A percentile compares a stretch with the other conserved stretches of the same genome.
Conservation (phyloP, 352 stramenopile genomes). For the Paralagenidium karlingii region DNA sequence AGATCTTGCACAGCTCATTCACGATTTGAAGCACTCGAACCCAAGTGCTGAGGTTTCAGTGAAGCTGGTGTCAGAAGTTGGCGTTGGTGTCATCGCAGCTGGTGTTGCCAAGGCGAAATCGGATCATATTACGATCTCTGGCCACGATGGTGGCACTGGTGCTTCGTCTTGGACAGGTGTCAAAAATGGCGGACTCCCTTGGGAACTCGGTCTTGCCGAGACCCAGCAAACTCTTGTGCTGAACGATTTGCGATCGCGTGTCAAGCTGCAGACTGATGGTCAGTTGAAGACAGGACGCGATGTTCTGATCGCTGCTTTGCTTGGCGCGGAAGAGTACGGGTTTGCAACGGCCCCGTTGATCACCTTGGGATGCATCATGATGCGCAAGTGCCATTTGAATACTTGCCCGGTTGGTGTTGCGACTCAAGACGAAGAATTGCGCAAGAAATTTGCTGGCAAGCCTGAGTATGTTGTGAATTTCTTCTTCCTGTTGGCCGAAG, state of each 20-base stretch:
- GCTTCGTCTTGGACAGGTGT: conserved; percentile 92
- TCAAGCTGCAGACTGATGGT: conserved; percentile 93
- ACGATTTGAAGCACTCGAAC: conserved; percentile 97
- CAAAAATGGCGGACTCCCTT: conserved; percentile 90
- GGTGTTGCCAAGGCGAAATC: conserved; percentile 85
- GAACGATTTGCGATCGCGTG: conserved; percentile 87
- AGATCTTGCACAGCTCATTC: conserved; percentile 95
- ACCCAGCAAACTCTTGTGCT: conserved; percentile 94
- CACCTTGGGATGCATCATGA: conserved; percentile 96
- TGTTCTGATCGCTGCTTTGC: conserved; percentile 88
- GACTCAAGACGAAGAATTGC: conserved; percentile 94
- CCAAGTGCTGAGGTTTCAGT: conserved; percentile 88
- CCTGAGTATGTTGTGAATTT: conserved; percentile 97
- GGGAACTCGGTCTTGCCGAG: conserved; percentile 94
- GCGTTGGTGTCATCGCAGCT: conserved; percentile 91
- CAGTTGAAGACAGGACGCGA: conserved; percentile 91
- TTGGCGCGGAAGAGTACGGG: conserved; percentile 95
- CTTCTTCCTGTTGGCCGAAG: conserved; percentile 93
- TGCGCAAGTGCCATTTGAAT: conserved; percentile 96
- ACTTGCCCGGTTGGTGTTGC: conserved; percentile 96
- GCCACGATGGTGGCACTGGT: conserved; percentile 92
- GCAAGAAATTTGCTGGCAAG: conserved; percentile 92
- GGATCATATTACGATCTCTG: conserved; percentile 93
- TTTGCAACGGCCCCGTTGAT: conserved; percentile 93
- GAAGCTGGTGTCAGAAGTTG: conserved; percentile 95